Evolutionary conservation across 2,329 filamentous ascomycete genomes (phyloP).

Genomic region (Colletotrichum sp.): DNA sequence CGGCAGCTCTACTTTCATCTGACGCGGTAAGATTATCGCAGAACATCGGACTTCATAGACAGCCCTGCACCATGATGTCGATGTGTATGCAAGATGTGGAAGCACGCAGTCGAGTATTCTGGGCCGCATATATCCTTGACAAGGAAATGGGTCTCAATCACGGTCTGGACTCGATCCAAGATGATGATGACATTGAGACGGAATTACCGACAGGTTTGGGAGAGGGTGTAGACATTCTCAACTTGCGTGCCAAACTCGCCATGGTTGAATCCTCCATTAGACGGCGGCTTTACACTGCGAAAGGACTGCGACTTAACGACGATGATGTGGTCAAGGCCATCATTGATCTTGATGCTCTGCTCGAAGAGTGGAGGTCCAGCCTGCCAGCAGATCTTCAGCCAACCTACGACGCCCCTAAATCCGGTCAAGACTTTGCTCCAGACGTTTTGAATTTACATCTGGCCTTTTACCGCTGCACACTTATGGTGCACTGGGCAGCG

Average conservation of each 20-base stretch:
- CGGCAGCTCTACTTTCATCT: constrained; percentile 2
- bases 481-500: constrained; percentile 17
- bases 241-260: constrained; percentile 14
- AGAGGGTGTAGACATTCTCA: background rate
- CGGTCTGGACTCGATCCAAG: constrained; percentile 4
- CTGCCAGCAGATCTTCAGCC: constrained; percentile 6
- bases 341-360: constrained; percentile 9
- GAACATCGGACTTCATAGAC: constrained; percentile 14
- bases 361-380: constrained; percentile 13
- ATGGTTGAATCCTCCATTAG: constrained; percentile 16
- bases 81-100: constrained; percentile 6
- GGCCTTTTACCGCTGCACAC: constrained; percentile 6
- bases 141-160: constrained; percentile 12
- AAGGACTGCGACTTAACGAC: constrained; percentile 2
- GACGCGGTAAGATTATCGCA: constrained; percentile 6
- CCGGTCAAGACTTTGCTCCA: background rate
- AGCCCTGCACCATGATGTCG: constrained; percentile 4
- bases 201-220: background rate
- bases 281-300: constrained; percentile 13
- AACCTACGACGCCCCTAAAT: background rate
- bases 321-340: constrained; percentile 8
- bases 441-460: constrained; percentile 16
- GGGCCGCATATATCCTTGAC: constrained; percentile 19
- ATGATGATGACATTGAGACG: constrained; percentile 13
- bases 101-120: constrained; percentile 16